Percentiles rank a stretch among this genome's conserved stretches.
Conservation (phyloP, 257 asterid genomes). For the Osmanthus fragrans region DNA sequence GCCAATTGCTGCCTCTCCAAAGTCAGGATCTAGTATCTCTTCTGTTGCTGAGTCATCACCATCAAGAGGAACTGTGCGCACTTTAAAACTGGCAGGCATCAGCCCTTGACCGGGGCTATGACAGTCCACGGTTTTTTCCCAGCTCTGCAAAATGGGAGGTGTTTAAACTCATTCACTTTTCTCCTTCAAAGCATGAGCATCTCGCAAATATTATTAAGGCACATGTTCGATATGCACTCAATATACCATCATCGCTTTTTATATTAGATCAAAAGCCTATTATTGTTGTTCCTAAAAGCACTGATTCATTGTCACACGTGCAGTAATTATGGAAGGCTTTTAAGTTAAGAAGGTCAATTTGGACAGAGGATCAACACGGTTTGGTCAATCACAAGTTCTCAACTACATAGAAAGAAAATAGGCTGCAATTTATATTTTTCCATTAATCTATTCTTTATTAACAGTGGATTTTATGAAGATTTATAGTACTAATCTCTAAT, state of each 20-base stretch:
- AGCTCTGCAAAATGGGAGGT: conserved; percentile 47
- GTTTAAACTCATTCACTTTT: background rate
- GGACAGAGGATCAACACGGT: background rate
- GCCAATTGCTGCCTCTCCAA: conserved; percentile 85
- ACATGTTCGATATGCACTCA: background rate
- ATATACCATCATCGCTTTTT: background rate
- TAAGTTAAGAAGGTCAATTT: background rate
- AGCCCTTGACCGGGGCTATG: conserved; percentile 85
- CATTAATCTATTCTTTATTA: background rate
- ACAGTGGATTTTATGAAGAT: background rate
- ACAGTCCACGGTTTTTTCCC: conserved; percentile 86
- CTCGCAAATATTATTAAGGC: background rate
- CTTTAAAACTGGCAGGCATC: conserved; percentile 86
- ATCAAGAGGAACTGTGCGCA: conserved; percentile 64
- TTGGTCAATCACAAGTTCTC: background rate
- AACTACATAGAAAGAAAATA: background rate
- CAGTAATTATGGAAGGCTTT: background rate
- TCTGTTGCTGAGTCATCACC: conserved; percentile 61
- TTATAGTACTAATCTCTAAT: background rate
- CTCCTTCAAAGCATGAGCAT: background rate
- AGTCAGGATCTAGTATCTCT: conserved; percentile 77
- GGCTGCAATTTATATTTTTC: background rate
- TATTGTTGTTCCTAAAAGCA: background rate
- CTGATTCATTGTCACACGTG: background rate
- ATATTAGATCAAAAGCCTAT: background rate